These are phyloP conservation scores for Agaricus subrufescens DNA, from an alignment of 768 basidiomycete species.

Conservation along the genomic window DNA sequence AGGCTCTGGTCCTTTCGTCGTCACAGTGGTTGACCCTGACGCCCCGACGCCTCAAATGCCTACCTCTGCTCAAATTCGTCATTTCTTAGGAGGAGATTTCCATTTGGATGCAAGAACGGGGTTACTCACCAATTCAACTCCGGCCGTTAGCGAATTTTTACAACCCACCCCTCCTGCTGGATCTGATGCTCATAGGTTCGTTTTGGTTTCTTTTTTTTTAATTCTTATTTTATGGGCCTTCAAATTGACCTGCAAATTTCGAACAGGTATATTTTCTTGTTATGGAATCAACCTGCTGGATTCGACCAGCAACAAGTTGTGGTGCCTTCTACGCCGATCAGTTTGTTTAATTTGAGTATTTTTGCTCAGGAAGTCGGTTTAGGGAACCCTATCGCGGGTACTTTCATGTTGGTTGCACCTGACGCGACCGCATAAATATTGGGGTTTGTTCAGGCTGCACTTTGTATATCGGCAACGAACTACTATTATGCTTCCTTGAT, in stretches of 20 bases:
- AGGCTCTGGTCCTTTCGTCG: constrained; percentile 37
- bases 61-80: constrained; percentile 38
- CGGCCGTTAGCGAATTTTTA: constrained; percentile 31
- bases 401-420: constrained; percentile 41
- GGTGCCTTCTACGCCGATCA: constrained; percentile 28
- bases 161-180: constrained; percentile 27
- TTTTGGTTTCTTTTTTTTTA: neutral
- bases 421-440: neutral
- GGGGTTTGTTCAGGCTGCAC: neutral
- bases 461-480: neutral
- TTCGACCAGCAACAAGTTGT: constrained; percentile 38
- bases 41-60: constrained; percentile 46
- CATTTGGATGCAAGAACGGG: neutral
- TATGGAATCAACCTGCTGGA: constrained; percentile 37
- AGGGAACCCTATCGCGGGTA: constrained; percentile 42
- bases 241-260: no score
- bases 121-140: constrained; percentile 29
- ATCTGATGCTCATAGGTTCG: neutral
- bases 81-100: constrained; percentile 44
- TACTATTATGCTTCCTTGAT: neutral
- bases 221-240: neutral
- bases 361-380: constrained; percentile 38
- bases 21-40: constrained; percentile 45
- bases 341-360: constrained; percentile 36
- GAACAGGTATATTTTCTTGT: constrained; percentile 40